These are phyloP conservation scores for Rhizophagus clarus DNA, from an alignment of 192 early-diverging fungal species.

Conservation along the genomic window DNA sequence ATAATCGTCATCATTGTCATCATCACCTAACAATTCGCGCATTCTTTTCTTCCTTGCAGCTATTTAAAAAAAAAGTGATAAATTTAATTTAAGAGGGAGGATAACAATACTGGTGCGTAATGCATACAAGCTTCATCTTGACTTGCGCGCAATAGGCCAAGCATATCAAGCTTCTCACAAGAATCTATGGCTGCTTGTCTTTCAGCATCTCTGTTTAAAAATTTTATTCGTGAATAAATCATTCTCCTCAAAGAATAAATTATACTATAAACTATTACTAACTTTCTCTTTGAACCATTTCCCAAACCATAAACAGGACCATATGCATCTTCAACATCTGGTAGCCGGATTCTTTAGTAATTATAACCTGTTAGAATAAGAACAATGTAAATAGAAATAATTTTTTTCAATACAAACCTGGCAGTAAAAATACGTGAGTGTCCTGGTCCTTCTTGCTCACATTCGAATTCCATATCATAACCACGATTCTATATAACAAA, in stretches of 20 bases:
- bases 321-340: conserved; percentile 43
- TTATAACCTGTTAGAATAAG: not conserved
- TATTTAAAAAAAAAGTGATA: conserved; percentile 8
- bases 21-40: conserved; percentile 30
- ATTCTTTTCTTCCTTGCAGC: conserved; percentile 31
- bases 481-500: conserved; percentile 33
- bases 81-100: not conserved
- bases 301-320: conserved; percentile 48
- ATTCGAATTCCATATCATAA: conserved; percentile 46
- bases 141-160: conserved; percentile 46
- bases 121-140: conserved; percentile 25
- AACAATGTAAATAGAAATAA: not conserved
- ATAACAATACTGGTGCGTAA: not conserved
- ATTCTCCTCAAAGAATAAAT: not conserved
- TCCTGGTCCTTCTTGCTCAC: conserved; percentile 45
- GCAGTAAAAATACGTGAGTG: conserved; percentile 48
- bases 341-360: conserved; percentile 39
- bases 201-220: conserved; percentile 56
- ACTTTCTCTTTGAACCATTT: conserved; percentile 38
- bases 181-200: conserved; percentile 63
- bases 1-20: conserved; percentile 57
- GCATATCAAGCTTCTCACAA: conserved; percentile 61
- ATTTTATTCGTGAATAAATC: not conserved
- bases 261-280: not conserved
- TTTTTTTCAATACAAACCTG: conserved; percentile 16